These are phyloP conservation scores for Naganishia vaughanmartiniae DNA, from an alignment of 768 basidiomycete genomes.

Conservation along the genomic window DNA sequence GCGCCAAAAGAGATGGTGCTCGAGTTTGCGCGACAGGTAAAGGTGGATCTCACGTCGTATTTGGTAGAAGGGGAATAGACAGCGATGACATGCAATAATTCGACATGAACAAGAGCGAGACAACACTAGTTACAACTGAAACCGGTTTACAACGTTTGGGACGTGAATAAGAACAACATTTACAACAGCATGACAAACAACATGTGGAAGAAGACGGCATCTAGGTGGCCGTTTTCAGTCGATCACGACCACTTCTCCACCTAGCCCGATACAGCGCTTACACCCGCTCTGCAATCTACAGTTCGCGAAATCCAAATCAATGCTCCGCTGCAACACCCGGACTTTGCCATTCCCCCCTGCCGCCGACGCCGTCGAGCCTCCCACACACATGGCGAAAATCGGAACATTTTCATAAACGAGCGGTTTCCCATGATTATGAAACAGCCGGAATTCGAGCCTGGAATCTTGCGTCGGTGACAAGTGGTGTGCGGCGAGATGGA, in stretches of 20 bases:
- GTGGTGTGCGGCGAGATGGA: not conserved
- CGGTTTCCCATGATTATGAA: constrained; percentile 13
- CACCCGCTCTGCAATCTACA: constrained; percentile 1
- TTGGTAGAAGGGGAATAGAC: constrained; percentile 27
- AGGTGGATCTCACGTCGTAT: constrained; percentile 26
- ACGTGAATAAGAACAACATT: not conserved
- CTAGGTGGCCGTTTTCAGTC: not conserved
- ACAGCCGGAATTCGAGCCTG: constrained; percentile 20
- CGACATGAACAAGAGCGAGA: not conserved
- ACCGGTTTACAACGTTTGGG: no score
- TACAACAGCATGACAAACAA: not conserved
- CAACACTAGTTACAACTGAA: no score
- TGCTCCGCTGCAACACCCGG: no score
- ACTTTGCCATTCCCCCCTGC: not conserved
- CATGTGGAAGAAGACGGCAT: not conserved
- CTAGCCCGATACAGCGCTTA: not conserved
- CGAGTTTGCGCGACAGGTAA: constrained; percentile 21
- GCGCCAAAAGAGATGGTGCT: constrained; percentile 33
- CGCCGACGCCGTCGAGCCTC: not conserved
- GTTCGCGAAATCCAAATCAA: constrained; percentile 15
- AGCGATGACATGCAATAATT: no score
- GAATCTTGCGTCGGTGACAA: not conserved
- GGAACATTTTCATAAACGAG: constrained; percentile 2
- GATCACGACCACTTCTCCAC: not conserved
- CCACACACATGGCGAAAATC: not conserved